These are phyloP conservation scores for Coleophoma crateriformis DNA, from an alignment of 2,329 filamentous ascomycete species.

Conservation along the genomic window DNA sequence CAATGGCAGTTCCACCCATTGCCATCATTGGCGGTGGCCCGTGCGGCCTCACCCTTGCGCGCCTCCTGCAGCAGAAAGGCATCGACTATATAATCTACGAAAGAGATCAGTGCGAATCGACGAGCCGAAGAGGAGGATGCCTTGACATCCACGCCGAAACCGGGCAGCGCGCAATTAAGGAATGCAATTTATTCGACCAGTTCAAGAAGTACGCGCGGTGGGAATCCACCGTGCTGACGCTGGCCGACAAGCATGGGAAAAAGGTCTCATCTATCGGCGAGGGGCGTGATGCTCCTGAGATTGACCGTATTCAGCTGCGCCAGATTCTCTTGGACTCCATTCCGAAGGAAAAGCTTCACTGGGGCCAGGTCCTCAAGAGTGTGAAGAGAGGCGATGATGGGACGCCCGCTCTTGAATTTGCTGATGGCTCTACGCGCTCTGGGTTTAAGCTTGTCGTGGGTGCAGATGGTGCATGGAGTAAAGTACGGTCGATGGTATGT, in stretches of 20 bases:
- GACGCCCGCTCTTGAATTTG: slow-evolving; percentile 1
- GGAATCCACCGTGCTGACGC: slow-evolving; percentile 33
- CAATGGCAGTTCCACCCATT: slow-evolving; percentile 19
- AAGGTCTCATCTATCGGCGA: slow-evolving; percentile 18
- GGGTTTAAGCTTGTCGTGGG: slow-evolving; percentile 30
- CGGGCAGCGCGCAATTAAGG: slow-evolving; percentile 38
- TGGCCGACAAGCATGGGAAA: slow-evolving; percentile 27
- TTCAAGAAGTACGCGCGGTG: slow-evolving; percentile 37
- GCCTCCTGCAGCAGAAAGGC: slow-evolving; percentile 35
- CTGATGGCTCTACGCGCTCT: slow-evolving; percentile 2
- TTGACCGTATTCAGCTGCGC: slow-evolving; percentile 18
- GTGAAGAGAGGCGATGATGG: not conserved
- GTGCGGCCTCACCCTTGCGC: slow-evolving; percentile 40
- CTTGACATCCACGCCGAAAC: slow-evolving; percentile 43
- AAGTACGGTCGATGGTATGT: slow-evolving; percentile 20
- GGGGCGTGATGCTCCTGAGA: slow-evolving; percentile 16
- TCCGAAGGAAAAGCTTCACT: slow-evolving; percentile 13
- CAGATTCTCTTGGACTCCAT: slow-evolving; percentile 16
- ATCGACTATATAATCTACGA: slow-evolving; percentile 32
- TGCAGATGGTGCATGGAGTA: slow-evolving; percentile 31
- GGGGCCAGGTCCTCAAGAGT: slow-evolving; percentile 9
- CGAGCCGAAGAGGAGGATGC: slow-evolving; percentile 30
- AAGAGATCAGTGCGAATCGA: slow-evolving; percentile 21
- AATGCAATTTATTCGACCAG: slow-evolving; percentile 36
- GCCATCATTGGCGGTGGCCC: slow-evolving; percentile 42